Evolutionary conservation across 2,329 filamentous ascomycete species (phyloP), one percentile per base, ranked within the genome.

Genomic region (Penicillium hordei): DNA sequence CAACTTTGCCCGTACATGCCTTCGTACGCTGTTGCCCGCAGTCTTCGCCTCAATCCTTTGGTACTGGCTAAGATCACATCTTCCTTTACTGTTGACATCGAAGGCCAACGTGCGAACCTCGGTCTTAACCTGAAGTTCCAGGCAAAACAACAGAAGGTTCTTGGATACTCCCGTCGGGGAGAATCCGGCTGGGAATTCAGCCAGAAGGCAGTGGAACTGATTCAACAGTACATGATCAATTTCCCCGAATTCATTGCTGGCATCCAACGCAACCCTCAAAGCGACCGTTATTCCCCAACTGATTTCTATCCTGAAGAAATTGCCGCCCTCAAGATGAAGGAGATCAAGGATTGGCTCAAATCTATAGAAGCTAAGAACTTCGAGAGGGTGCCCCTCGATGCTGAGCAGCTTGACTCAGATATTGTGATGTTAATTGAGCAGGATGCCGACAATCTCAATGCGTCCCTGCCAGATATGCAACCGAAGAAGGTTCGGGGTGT

Each of bases 111-210:
- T 67, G 83, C 96, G 61, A 99, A 99, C 68, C 80, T 99, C 25
- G 94, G 94, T 0, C 81, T 99, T 60, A 99, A 99, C 70, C 82
- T 99, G 65, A 99, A 99, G 74, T 99, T 99, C 59, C 94, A 99
- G 72, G 91, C 86, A 2, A 93, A 91, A 77, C 96, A 97, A 76
- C 83, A 93, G 66, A 99, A 99, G 78, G 94, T 99, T 7, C 79
- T 99, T 33, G 94, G 94, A 0, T 99, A 97, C 75, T 96, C 93
- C 25, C 89, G 92, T 67, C 94, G 94, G 70, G 88, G 87, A 4
- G 81, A 86, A 13, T 89, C 86, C 29, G 94, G 95, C 6, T 99
- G 95, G 95, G 94, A 99, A 75, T 99, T 96, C 73, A 97, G 93
- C 69, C 83, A 86, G 49, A 88, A 90, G 65, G 93, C 94, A 1